phyloP scores from a whole-genome alignment of 495 filamentous ascomycete genomes.

The Penicillium desertorum region DNA sequence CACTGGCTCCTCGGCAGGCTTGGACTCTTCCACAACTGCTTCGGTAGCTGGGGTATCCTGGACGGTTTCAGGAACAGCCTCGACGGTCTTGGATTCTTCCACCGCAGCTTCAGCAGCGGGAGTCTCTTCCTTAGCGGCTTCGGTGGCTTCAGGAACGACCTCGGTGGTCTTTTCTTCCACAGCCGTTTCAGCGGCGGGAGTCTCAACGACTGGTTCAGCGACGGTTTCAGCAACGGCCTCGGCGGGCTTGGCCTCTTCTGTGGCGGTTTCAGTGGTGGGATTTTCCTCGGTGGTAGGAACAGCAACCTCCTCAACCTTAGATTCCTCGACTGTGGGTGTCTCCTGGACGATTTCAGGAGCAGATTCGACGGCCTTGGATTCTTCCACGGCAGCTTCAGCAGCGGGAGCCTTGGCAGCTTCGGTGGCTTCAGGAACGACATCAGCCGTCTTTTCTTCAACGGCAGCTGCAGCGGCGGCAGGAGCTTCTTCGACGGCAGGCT shows the following conservation, averaged over 20 bases:
- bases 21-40: not conserved
- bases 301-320: constrained; percentile 14
- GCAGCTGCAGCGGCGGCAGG: not conserved
- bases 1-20: constrained; percentile 15
- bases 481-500: not conserved
- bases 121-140: not conserved
- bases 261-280: not conserved
- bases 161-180: not conserved
- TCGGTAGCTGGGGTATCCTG: not conserved
- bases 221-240: not conserved
- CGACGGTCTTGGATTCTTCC: not conserved
- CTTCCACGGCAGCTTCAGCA: constrained; percentile 5
- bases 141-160: not conserved
- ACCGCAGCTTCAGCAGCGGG: not conserved
- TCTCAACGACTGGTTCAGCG: not conserved
- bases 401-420: not conserved
- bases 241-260: not conserved
- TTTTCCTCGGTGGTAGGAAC: constrained; percentile 20
- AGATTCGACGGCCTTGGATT: not conserved
- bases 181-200: not conserved
- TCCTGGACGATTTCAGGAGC: constrained; percentile 5
- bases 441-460: not conserved
- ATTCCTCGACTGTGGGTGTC: constrained; percentile 16
- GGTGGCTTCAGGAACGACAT: not conserved
- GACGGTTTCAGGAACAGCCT: constrained; percentile 7